Conservation (phyloP, 441 rosid genomes). For the Adansonia gregorii region DNA sequence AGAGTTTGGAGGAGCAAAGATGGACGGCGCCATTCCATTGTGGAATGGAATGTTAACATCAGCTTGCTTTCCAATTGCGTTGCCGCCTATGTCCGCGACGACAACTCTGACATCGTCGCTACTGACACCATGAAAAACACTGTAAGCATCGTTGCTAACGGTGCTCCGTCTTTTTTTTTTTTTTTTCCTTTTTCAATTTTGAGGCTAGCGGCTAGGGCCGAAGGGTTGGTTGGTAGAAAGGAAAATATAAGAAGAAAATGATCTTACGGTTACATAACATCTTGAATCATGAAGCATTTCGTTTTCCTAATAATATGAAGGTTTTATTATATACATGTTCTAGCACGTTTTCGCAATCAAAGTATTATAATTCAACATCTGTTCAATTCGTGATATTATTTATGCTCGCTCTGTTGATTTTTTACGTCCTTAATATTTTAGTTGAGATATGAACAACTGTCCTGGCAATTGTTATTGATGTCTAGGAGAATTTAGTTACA, state of each 20-base stretch:
- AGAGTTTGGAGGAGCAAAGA: conserved; percentile 72
- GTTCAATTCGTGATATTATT: background rate
- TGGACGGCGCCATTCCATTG: conserved; percentile 61
- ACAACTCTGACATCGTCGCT: conserved; percentile 85
- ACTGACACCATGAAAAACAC: conserved; percentile 97
- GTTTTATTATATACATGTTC: background rate
- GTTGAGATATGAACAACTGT: background rate
- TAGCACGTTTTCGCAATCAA: background rate
- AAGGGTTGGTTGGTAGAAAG: background rate
- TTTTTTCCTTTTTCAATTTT: background rate
- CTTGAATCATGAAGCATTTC: background rate
- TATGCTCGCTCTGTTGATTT: background rate
- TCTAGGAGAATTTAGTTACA: too few relatives aligned
- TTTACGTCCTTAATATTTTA: background rate
- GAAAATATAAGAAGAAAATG: background rate
- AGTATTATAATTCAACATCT: background rate
- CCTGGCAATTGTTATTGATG: background rate
- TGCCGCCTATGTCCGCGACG: conserved; percentile 58
- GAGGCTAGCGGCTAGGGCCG: background rate
- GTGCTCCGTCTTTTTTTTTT: too few relatives aligned
- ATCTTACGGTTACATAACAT: background rate
- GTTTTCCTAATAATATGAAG: background rate
- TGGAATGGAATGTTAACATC: conserved; percentile 81
- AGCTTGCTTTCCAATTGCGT: conserved; percentile 77
- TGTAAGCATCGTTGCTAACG: conserved; percentile 31